Percentiles rank a stretch among this genome's conserved stretches.
Evolutionary conservation across 148 eudicot genomes (phyloP).

Genomic region (Camellia sinensis): DNA sequence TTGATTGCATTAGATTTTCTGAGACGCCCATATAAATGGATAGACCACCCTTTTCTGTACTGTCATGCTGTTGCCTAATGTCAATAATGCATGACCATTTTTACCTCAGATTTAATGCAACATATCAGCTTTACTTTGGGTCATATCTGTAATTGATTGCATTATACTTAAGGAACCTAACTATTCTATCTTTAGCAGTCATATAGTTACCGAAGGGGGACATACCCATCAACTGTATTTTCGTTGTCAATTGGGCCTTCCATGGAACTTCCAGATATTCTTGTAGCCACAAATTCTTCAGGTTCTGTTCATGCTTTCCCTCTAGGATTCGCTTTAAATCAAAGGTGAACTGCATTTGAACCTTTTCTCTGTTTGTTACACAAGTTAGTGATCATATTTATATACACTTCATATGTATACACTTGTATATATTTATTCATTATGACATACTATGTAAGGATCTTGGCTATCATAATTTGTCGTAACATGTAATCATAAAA

Average conservation of each 20-base stretch:
- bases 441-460: too few relatives aligned
- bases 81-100: not conserved
- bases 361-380: too few relatives aligned
- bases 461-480: too few relatives aligned
- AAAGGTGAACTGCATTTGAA: too few relatives aligned
- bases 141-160: not conserved
- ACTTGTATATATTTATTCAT: too few relatives aligned
- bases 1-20: not conserved
- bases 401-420: too few relatives aligned
- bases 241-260: conserved; percentile 86
- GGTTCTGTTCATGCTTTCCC: too few relatives aligned
- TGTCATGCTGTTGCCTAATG: not conserved
- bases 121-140: not conserved
- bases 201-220: too few relatives aligned
- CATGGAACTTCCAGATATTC: conserved; percentile 66
- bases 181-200: conserved; percentile 19
- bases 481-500: too few relatives aligned
- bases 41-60: not conserved
- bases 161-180: conserved; percentile 17
- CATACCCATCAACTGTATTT: conserved; percentile 80
- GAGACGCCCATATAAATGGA: not conserved
- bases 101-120: conserved; percentile 2
- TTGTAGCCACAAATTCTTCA: conserved; percentile 87
- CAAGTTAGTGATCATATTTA: too few relatives aligned
- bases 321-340: too few relatives aligned